Evolutionary conservation across 176 grass and related monocot genomes (phyloP), one percentile per base, ranked within the genome.

Genomic region (Carex myosuroides): DNA sequence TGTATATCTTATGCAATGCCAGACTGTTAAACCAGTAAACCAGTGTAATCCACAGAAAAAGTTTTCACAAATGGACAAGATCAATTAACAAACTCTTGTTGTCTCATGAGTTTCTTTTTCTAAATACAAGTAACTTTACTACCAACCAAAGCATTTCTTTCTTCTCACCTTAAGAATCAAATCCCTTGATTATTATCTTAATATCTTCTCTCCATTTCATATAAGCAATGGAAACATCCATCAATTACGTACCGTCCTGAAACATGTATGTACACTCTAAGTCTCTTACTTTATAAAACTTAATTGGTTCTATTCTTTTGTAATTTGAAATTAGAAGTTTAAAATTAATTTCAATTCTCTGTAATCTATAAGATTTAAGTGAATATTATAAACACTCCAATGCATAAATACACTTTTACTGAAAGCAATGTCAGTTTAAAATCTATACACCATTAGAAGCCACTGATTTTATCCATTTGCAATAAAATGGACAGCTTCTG

Each of bases 101-200:
- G n/a, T 3, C 33, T 55, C 18, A 81, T 21, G 11, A 41, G 79
- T 60, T 81, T 44, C 55, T 33, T 58, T 61, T 80, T 61, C 78
- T 1, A 80, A 57, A 2, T 14, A 4, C 35, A 83, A 83, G 61
- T 65, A 83, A 66, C 81, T 83, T 83, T 55, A 68, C 37, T 68
- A 66, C 60, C 81, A 69, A 32, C 60, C 81, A 69, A 83, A 35
- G n/a, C 80, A 33, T 76, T 76, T 54, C 20, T 83, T 83, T 24
- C 80, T 83, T 65, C 13, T 64, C 60, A 50, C 41, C 80, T 82
- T 10, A 56, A 56, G 4, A 14, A 66, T 35, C 13, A 44, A 44
- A 68, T 32, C 41, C 21, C 60, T 56, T 54, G 46, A 56, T 16
- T 67, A n/a, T 52, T 68, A 56, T 35, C 60, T 16, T 67, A n/a